Conservation (phyloP, 352 stramenopile genomes). For the Globisporangium acanthophoron region DNA sequence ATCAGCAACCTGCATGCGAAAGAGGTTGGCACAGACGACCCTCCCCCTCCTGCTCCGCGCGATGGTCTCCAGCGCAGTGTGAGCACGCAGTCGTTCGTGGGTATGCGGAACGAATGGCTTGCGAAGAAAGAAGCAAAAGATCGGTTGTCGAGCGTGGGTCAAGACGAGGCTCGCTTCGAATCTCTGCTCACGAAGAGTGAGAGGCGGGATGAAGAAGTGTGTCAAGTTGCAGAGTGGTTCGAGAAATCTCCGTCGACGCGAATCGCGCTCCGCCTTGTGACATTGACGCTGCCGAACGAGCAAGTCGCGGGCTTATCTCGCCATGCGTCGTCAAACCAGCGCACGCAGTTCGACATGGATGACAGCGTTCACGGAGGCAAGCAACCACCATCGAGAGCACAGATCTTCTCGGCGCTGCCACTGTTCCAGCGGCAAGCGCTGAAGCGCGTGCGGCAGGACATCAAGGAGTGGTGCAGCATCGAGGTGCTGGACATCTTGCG, state of each 20-base stretch:
- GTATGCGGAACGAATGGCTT: slow-evolving; percentile 19
- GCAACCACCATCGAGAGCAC: slow-evolving; percentile 25
- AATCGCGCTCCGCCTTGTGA: slow-evolving; percentile 71
- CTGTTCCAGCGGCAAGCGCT: slow-evolving; percentile 74
- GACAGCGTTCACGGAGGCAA: slow-evolving; percentile 16
- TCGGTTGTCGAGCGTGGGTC: slow-evolving; percentile 9
- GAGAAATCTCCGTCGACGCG: slow-evolving; percentile 27
- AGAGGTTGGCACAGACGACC: slow-evolving; percentile 1
- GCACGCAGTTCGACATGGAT: slow-evolving; percentile 59
- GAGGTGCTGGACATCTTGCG: slow-evolving; percentile 79
- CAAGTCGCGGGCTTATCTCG: slow-evolving; percentile 38
- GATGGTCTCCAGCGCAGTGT: slow-evolving; percentile 26
- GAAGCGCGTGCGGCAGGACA: slow-evolving; percentile 52
- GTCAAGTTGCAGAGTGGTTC: slow-evolving; percentile 56
- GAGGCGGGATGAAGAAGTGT: slow-evolving; percentile 20
- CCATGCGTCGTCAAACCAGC: slow-evolving; percentile 16
- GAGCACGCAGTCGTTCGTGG: slow-evolving; percentile 49
- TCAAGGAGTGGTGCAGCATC: slow-evolving; percentile 82
- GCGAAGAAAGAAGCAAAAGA: slow-evolving; percentile 11
- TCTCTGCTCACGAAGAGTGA: slow-evolving; percentile 22
- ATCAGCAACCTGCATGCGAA: slow-evolving; percentile 24
- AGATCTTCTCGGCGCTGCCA: slow-evolving; percentile 57
- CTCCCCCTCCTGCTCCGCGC: neutral
- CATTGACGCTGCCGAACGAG: slow-evolving; percentile 74
- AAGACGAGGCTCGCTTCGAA: slow-evolving; percentile 32